Evolutionary conservation across 805 yeast species (phyloP).

Genomic region (Candida schatavii): DNA sequence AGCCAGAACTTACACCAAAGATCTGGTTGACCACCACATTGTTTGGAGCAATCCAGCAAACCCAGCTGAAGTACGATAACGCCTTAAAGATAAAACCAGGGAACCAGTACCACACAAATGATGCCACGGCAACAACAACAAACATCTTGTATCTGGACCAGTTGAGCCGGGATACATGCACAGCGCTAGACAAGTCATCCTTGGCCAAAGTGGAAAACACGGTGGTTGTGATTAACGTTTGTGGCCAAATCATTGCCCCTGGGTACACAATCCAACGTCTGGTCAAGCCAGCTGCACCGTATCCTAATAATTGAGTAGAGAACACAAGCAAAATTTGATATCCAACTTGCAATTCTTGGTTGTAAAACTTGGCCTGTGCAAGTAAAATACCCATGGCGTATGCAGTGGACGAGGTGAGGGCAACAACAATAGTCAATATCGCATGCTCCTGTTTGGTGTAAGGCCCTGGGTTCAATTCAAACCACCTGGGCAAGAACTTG

Average conservation of each 20-base stretch:
- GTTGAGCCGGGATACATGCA: slow-evolving; percentile 14
- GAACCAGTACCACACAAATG: slow-evolving; percentile 20
- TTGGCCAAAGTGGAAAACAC: slow-evolving; percentile 9
- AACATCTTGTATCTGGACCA: slow-evolving; percentile 45
- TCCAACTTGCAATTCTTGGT: slow-evolving; percentile 16
- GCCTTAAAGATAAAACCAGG: slow-evolving; percentile 12
- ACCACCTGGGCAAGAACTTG: slow-evolving; percentile 15
- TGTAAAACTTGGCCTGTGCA: slow-evolving; percentile 34
- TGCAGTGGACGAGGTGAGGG: slow-evolving; percentile 30
- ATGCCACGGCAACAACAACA: slow-evolving; percentile 22
- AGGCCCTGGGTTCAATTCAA: slow-evolving; percentile 21
- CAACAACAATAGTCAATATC: not conserved
- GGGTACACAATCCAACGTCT: slow-evolving; percentile 19
- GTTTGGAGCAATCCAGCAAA: slow-evolving; percentile 10
- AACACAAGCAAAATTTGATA: slow-evolving; percentile 27
- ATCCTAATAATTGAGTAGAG: slow-evolving; percentile 27
- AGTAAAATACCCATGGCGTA: slow-evolving; percentile 56
- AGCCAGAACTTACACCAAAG: slow-evolving; percentile 11
- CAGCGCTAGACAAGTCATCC: slow-evolving; percentile 6
- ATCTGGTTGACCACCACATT: slow-evolving; percentile 11
- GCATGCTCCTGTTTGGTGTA: slow-evolving; percentile 8
- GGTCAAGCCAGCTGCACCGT: slow-evolving; percentile 25
- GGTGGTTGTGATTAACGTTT: slow-evolving; percentile 17
- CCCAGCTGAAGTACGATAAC: slow-evolving; percentile 9
- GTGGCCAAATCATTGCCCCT: slow-evolving; percentile 21